A percentile compares a stretch with the other conserved stretches of the same genome.
Conservation (phyloP, 768 basidiomycete species). For the Kwoniella botswanensis region DNA sequence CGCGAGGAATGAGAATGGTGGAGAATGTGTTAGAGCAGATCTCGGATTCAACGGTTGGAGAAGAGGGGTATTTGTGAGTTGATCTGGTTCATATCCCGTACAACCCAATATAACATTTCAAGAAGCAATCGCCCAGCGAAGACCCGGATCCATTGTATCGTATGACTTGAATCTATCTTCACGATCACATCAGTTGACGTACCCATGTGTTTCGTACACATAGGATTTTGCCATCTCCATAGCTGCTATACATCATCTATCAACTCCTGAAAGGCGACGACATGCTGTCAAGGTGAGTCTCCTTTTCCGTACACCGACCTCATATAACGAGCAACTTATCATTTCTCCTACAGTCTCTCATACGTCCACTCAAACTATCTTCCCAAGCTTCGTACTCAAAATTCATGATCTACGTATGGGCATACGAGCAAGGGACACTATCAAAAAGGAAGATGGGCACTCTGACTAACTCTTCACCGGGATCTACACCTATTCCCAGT, state of each 20-base stretch:
- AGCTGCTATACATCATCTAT: constrained; percentile 94
- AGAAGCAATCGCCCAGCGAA: no score
- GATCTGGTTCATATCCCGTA: constrained; percentile 21
- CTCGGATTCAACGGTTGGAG: constrained; percentile 75
- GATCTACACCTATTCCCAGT: not conserved
- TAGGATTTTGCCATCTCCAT: constrained; percentile 97
- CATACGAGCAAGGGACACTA: constrained; percentile 83
- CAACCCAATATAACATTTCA: no score
- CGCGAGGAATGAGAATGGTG: constrained; percentile 74
- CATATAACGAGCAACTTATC: no score
- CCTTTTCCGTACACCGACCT: not conserved
- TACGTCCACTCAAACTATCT: constrained; percentile 37
- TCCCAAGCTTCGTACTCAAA: constrained; percentile 61
- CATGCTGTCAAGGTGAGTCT: constrained; percentile 71
- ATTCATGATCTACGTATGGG: constrained; percentile 94
- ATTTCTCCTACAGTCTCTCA: constrained; percentile 4
- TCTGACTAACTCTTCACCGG: constrained; percentile 44
- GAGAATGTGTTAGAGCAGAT: constrained; percentile 69
- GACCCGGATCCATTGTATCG: no score
- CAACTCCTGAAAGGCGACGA: constrained; percentile 74
- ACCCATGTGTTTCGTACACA: not conserved
- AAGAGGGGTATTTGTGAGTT: constrained; percentile 75
- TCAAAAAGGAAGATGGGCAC: constrained; percentile 74
- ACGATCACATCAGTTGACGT: not conserved
- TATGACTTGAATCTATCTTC: no score